Conservation (phyloP, 2,329 filamentous ascomycete genomes). For the Diaporthe sp. region DNA sequence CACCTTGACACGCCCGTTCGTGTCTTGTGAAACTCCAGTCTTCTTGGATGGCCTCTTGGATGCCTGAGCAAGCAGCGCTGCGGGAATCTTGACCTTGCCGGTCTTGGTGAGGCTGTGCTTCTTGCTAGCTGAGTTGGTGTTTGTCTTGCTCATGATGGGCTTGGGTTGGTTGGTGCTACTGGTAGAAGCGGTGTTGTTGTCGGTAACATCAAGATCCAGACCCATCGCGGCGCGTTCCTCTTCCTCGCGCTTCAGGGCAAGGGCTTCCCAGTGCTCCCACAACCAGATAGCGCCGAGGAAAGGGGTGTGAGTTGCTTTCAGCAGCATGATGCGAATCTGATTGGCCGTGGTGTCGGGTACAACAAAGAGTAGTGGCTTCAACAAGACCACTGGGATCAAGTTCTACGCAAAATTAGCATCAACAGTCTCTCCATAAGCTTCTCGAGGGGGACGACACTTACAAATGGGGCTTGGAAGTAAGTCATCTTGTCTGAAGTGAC, state of each 20-base stretch:
- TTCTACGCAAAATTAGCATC: conserved; percentile 9
- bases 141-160: not conserved
- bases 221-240: not conserved
- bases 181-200: not conserved
- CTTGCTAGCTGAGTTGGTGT: not conserved
- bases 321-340: conserved; percentile 24
- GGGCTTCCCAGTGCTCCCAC: conserved; percentile 23
- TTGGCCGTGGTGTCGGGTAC: not conserved
- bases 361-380: conserved; percentile 16
- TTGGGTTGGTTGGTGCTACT: not conserved
- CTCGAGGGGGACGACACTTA: not conserved
- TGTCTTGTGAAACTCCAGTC: not conserved
- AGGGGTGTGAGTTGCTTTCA: conserved; percentile 25
- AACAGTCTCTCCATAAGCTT: not conserved
- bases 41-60: conserved; percentile 26
- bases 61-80: conserved; percentile 13
- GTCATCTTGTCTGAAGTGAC: conserved; percentile 32
- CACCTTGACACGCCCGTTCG: not conserved
- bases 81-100: conserved; percentile 5
- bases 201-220: not conserved
- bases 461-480: conserved; percentile 30
- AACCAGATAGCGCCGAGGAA: conserved; percentile 24
- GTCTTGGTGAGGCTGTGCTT: conserved; percentile 26
- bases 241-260: conserved; percentile 18
- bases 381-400: conserved; percentile 26